A percentile compares a stretch with the other conserved stretches of the same genome.
Evolutionary conservation across 1,284 basidiomycete species (phyloP).

Genomic region (Apiotrichum gamsii): DNA sequence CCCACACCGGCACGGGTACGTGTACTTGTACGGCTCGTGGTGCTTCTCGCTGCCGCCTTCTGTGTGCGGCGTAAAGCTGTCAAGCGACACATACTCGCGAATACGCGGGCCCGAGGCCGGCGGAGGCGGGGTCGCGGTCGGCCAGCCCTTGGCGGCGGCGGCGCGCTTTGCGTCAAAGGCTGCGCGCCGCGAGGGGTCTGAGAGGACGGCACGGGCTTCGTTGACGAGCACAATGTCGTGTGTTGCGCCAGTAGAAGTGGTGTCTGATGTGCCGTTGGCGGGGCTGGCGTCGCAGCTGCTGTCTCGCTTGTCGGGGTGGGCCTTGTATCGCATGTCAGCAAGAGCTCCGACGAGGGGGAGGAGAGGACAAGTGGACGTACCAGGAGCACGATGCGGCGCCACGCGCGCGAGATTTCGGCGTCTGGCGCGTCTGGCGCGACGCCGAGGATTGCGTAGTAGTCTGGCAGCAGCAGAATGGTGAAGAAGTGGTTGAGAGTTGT

Average conservation of each 20-base stretch:
- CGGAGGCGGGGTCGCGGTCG: neutral
- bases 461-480: conserved; percentile 3
- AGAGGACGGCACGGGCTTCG: conserved; percentile 42
- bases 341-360: neutral
- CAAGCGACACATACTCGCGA: conserved; percentile 34
- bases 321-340: conserved; percentile 20
- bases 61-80: conserved; percentile 30
- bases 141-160: too few species aligned
- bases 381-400: conserved; percentile 36
- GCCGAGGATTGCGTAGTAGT: conserved; percentile 40
- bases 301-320: conserved; percentile 39
- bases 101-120: conserved; percentile 9
- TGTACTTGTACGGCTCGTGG: conserved; percentile 35
- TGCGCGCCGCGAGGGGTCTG: conserved; percentile 19
- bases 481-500: neutral
- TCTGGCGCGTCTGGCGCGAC: conserved; percentile 25
- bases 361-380: conserved; percentile 19
- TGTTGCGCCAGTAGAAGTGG: conserved; percentile 7
- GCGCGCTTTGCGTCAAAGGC: conserved; percentile 14
- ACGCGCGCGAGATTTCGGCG: conserved; percentile 37
- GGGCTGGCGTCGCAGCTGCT: neutral
- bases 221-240: conserved; percentile 38
- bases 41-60: conserved; percentile 4
- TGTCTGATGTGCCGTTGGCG: conserved; percentile 5
- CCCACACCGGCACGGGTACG: conserved; percentile 47